Base-by-base conservation (phyloP, 352 stramenopile genomes). In the Pilasporangium apinafurcum region DNA sequence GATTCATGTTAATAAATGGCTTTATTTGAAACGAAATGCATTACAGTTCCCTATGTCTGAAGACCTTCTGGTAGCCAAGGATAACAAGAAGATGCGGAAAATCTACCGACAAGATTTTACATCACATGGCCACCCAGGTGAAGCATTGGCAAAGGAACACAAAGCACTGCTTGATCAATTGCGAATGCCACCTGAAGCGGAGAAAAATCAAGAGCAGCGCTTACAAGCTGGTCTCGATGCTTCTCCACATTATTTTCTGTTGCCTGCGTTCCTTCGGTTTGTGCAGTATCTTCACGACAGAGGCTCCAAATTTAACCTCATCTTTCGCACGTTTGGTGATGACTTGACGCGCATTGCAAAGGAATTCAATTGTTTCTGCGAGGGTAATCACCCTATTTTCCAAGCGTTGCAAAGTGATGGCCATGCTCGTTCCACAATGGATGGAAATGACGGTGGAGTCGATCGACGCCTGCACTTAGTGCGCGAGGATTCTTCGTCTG, bases 361-460 rank as follows among this genome's bases (percentile, higher is more conserved):
- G 32, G 79, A 91, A 44, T 88, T 91, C 50, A 91, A 91, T 33
- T 58, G 58, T 29, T 91, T 91, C 38, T 91, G 79, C 41, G 63
- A 83, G 41, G 68, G 73, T 10, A 37, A 53, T 1, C 79, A 91
- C 34, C 79, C 79, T 26, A 79, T 61, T 26, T 84, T 85, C 41
- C 54, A n/a, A n/a, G n/a, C 53, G 5, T 48, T 76, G 4, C 24
- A 31, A 12, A 3, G 5, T 3, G 59, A 55, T 13, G 14, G 7
- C n/a, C n/a, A n/a, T n/a, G n/a, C n/a, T n/a, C n/a, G n/a, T n/a
- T n/a, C n/a, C n/a, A n/a, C n/a, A n/a, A 85, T 91, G 73, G 68
- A 91, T 37, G 78, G 78, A 38, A 73, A 56, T 10, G 40, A 66
- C 44, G 69, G 62, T 14, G 34, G 46, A 4, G 28, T 77, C 16